Base-by-base conservation (phyloP, 2,329 filamentous ascomycete species). In the Botryotinia narcissicola region DNA sequence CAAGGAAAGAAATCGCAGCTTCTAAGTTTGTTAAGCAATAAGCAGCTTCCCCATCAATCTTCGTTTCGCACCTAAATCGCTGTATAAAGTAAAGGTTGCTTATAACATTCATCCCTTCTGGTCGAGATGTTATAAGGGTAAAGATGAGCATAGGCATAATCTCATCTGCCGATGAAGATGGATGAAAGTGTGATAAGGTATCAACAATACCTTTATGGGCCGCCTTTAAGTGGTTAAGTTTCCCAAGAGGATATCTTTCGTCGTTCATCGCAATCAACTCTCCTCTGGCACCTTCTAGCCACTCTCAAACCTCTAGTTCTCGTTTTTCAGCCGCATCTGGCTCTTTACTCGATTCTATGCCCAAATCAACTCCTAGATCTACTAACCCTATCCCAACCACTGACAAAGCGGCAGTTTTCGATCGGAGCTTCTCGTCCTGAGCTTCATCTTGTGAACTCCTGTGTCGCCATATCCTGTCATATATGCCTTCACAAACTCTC, bases 131-230 rank as follows among this genome's bases (percentile, higher is more conserved):
- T 80, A 99, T 97, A 74, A 99, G 88, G 0, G 94, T 93, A 84
- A 97, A 99, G 75, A 99, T 99, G 75, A 99, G 87, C 82, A 97
- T 97, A 0, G 96, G 96, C 81, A 99, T 90, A 72, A 99, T 97
- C 83, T 98, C 96, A 80, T 99, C 96, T 4, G 96, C 96, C 1
- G 96, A 98, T 0, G 96, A 97, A 0, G 95, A 90, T 29, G 88
- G 89, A 75, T 90, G 89, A 74, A 91, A 90, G 77, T 89, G 86
- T 6, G 89, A 87, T 67, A 91, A 82, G 1, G 94, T 95, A 81
- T 98, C 95, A 67, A 99, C 96, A 76, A 99, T 98, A 76, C 91
- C 92, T 84, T 97, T 97, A 82, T 98, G 96, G 4, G 94, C 93
- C 57, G 91, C 90, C 77, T 95, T 97, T 73, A 99, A 86, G 79